A percentile compares a stretch with the other conserved stretches of the same genome.
These are phyloP conservation scores for Coemansia sp. DNA, from an alignment of 192 early-diverging fungal genomes.

Conservation along the genomic window DNA sequence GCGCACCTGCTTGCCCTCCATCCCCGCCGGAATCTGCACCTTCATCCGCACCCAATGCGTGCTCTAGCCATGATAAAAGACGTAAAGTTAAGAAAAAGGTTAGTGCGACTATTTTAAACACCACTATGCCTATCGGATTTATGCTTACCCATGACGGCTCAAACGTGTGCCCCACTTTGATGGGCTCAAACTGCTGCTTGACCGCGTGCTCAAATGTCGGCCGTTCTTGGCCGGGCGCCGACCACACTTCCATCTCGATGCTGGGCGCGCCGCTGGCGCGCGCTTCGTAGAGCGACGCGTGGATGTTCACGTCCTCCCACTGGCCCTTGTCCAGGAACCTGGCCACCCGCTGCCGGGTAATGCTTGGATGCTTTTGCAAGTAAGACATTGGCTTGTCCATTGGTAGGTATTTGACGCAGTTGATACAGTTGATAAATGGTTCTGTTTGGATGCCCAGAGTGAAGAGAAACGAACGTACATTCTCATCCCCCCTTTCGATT, in stretches of 20 bases:
- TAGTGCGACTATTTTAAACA: too few species aligned
- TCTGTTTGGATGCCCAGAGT: too few species aligned
- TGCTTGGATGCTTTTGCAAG: slow-evolving; percentile 64
- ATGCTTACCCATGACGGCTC: slow-evolving; percentile 74
- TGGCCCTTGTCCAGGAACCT: slow-evolving; percentile 69
- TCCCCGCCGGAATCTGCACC: slow-evolving; percentile 66
- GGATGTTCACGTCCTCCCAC: slow-evolving; percentile 69
- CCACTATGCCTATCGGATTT: background rate
- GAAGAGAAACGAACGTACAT: background rate
- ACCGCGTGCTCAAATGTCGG: slow-evolving; percentile 54
- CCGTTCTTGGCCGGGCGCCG: slow-evolving; percentile 53
- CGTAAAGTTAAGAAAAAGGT: too few species aligned
- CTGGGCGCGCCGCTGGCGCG: slow-evolving; percentile 38
- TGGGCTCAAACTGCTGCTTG: slow-evolving; percentile 61
- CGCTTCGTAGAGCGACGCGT: slow-evolving; percentile 52
- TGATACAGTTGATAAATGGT: background rate
- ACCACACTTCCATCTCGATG: slow-evolving; percentile 55
- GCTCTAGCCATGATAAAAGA: too few species aligned
- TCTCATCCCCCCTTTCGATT: too few species aligned
- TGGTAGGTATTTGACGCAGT: background rate
- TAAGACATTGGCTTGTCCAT: slow-evolving; percentile 45
- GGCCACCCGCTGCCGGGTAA: slow-evolving; percentile 71
- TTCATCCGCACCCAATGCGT: slow-evolving; percentile 75
- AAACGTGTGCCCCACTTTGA: slow-evolving; percentile 70
- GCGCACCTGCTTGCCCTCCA: slow-evolving; percentile 72